phyloP scores from a whole-genome alignment of 108 stramenopile species.

The Skeletonema menzelii region DNA sequence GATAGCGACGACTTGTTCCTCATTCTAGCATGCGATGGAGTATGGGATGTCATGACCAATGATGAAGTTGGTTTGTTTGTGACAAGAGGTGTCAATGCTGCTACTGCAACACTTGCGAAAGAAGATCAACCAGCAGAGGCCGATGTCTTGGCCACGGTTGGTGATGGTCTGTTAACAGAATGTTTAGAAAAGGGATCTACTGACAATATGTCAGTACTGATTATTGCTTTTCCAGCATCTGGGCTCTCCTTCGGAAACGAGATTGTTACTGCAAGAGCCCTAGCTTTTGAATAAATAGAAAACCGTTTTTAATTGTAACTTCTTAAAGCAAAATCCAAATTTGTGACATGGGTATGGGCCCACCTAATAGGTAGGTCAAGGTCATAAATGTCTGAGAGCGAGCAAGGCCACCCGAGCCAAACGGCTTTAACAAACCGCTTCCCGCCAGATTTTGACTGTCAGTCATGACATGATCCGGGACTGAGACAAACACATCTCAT shows the following conservation, averaged over 20 bases:
- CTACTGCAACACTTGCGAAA: conserved; percentile 17
- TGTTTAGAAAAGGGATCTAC: conserved; percentile 67
- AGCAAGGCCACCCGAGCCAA: no score
- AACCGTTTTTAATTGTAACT: no score
- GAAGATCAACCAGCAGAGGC: conserved; percentile 15
- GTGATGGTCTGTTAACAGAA: conserved; percentile 68
- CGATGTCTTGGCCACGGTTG: conserved; percentile 62
- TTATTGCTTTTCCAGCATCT: conserved; percentile 64
- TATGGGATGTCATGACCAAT: conserved; percentile 89
- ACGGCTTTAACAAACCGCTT: no score
- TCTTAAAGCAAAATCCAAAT: background rate
- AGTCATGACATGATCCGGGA: no score
- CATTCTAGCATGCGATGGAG: conserved; percentile 92
- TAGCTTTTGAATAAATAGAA: conserved; percentile 28
- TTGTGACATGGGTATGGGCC: no score
- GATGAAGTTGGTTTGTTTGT: conserved; percentile 76
- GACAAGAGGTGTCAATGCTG: conserved; percentile 17
- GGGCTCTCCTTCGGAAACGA: conserved; percentile 11
- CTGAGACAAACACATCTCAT: no score
- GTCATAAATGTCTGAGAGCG: no score
- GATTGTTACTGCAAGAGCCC: conserved; percentile 17
- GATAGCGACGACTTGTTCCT: conserved; percentile 61
- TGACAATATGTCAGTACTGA: conserved; percentile 90
- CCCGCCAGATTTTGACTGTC: no score
- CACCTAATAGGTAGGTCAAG: no score